Evolutionary conservation across 257 asterid species (phyloP).

Genomic region (Fraxinus americana): DNA sequence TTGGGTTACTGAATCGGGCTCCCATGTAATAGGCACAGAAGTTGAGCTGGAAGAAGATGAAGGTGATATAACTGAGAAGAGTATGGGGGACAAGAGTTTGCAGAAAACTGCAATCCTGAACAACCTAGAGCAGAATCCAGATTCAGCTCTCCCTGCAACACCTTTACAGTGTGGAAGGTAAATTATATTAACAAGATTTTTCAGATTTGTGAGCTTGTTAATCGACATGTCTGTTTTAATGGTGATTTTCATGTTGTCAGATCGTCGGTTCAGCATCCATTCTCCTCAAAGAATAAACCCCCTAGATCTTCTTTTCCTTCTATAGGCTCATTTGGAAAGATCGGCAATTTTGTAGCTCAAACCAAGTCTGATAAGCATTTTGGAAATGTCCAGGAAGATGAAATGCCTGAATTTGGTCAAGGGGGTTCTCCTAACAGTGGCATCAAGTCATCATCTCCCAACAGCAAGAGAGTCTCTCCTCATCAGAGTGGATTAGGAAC

Average conservation of each 20-base stretch:
- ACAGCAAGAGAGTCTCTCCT: constrained; percentile 62
- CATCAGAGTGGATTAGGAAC: constrained; percentile 44
- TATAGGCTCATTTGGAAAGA: constrained; percentile 45
- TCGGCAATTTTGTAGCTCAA: constrained; percentile 44
- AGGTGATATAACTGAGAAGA: constrained; percentile 37
- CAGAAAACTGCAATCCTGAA: constrained; percentile 37
- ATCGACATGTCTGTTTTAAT: background rate
- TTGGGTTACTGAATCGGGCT: constrained; percentile 39
- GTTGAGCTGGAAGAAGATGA: constrained; percentile 61
- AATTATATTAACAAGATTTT: background rate
- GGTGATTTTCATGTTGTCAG: constrained; percentile 19
- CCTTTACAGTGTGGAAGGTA: constrained; percentile 64
- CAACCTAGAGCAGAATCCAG: constrained; percentile 41
- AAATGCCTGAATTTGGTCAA: constrained; percentile 68
- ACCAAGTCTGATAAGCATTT: constrained; percentile 54
- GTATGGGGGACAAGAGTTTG: constrained; percentile 30
- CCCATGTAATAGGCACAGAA: constrained; percentile 40
- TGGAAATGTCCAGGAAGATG: constrained; percentile 52
- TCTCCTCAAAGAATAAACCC: constrained; percentile 46
- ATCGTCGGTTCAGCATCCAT: constrained; percentile 28
- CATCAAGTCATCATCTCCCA: constrained; percentile 73
- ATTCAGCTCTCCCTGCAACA: constrained; percentile 54
- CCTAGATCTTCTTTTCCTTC: constrained; percentile 57
- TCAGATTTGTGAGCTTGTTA: background rate
- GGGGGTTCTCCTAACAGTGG: constrained; percentile 51